phyloP scores from a whole-genome alignment of 2,329 filamentous ascomycete genomes.

The Coniella vitis region DNA sequence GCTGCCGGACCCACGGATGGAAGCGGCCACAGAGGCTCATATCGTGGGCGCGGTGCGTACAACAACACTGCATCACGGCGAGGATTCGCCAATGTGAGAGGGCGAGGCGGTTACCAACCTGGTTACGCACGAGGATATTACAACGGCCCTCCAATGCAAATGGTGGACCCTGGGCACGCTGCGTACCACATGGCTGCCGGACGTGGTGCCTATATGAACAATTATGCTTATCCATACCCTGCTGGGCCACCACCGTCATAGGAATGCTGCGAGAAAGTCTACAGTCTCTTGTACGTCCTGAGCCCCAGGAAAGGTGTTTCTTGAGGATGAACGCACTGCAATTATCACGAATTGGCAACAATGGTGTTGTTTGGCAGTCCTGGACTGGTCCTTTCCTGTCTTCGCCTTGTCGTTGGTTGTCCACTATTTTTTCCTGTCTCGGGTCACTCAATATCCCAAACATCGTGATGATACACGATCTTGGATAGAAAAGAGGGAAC shows the following conservation, averaged over 20 bases:
- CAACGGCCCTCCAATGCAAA: slow-evolving; percentile 2
- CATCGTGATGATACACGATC: too few relatives aligned
- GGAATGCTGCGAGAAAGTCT: too few relatives aligned
- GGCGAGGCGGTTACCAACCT: slow-evolving; percentile 1
- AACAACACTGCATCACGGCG: slow-evolving; percentile 2
- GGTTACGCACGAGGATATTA: slow-evolving; percentile 2
- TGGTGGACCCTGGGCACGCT: neutral
- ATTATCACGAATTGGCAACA: too few relatives aligned
- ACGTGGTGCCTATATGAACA: neutral
- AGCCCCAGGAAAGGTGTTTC: too few relatives aligned
- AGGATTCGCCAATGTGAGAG: slow-evolving; percentile 4
- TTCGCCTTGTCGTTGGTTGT: too few relatives aligned
- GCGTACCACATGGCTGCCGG: slow-evolving; percentile 3
- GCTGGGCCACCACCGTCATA: slow-evolving; percentile 6
- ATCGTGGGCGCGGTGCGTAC: slow-evolving; percentile 3
- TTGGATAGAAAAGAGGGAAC: too few relatives aligned
- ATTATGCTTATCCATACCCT: slow-evolving; percentile 3
- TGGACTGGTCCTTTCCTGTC: too few relatives aligned
- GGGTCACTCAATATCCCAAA: too few relatives aligned
- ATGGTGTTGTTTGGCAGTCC: too few relatives aligned
- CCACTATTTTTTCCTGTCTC: too few relatives aligned
- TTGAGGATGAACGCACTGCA: too few relatives aligned
- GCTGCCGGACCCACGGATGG: slow-evolving; percentile 1
- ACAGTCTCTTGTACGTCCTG: too few relatives aligned
- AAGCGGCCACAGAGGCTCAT: neutral